These are phyloP conservation scores for Rhodotorula graminis DNA, from an alignment of 768 basidiomycete species.

Conservation along the genomic window DNA sequence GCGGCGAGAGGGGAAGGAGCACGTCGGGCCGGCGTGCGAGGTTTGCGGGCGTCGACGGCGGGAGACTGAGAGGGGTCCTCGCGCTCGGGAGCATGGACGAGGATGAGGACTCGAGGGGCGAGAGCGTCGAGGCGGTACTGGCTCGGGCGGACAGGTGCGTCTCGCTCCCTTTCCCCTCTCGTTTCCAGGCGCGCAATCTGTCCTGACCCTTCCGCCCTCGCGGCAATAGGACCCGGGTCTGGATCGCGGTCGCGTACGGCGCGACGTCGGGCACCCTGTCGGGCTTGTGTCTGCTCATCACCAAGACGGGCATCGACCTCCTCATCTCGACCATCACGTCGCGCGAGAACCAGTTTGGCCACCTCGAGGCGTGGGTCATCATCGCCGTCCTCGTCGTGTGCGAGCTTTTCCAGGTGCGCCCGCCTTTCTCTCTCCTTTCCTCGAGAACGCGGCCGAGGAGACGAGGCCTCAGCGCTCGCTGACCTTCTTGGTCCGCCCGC, in stretches of 20 bases:
- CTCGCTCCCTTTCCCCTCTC: not conserved
- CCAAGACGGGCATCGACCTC: slow-evolving; percentile 87
- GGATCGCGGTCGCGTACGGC: slow-evolving; percentile 77
- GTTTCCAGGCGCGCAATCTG: not conserved
- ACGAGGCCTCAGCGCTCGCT: not conserved
- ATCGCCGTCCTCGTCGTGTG: slow-evolving; percentile 66
- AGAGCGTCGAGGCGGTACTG: not conserved
- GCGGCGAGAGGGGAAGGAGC: no score
- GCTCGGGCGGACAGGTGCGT: not conserved
- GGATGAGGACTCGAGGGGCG: not conserved
- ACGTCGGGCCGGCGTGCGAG: no score
- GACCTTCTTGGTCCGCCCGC: no score
- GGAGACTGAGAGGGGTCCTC: no score
- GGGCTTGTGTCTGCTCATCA: slow-evolving; percentile 87
- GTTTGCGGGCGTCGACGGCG: no score
- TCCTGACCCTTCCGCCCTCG: not conserved
- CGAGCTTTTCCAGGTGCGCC: slow-evolving; percentile 63
- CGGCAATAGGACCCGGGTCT: slow-evolving; percentile 51
- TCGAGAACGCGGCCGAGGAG: no score
- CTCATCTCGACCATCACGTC: slow-evolving; percentile 70
- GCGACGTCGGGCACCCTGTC: slow-evolving; percentile 81
- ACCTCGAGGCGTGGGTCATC: slow-evolving; percentile 62
- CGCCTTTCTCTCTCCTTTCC: not conserved
- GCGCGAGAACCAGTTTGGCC: slow-evolving; percentile 55
- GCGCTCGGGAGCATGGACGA: not conserved